phyloP scores from a whole-genome alignment of 2,329 filamentous ascomycete species.

The Clathrospora elynae region DNA sequence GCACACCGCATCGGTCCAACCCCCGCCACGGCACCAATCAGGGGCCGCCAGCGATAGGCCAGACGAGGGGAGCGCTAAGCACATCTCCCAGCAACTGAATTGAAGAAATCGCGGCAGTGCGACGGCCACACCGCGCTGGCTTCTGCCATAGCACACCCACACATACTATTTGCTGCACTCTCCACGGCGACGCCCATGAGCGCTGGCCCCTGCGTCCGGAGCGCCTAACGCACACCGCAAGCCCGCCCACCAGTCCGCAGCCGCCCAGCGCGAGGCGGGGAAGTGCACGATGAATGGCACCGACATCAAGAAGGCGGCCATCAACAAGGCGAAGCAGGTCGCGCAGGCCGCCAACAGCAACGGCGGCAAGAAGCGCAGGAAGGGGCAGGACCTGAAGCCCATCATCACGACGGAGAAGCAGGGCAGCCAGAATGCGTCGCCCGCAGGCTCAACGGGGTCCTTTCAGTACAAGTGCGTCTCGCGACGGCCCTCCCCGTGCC shows the following conservation, averaged over 20 bases:
- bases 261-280: slow-evolving; percentile 39
- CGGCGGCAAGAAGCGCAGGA: slow-evolving; percentile 73
- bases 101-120: slow-evolving; percentile 43
- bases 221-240: slow-evolving; percentile 32
- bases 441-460: slow-evolving; percentile 40
- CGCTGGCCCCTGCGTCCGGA: slow-evolving; percentile 34
- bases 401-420: slow-evolving; percentile 72
- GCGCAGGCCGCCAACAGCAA: slow-evolving; percentile 62
- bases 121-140: slow-evolving; percentile 21
- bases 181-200: slow-evolving; percentile 29
- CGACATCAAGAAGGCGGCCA: slow-evolving; percentile 67
- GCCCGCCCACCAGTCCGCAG: slow-evolving; percentile 14
- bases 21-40: slow-evolving; percentile 37
- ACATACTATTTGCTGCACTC: slow-evolving; percentile 4
- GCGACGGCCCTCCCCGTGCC: slow-evolving; percentile 3
- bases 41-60: slow-evolving; percentile 29
- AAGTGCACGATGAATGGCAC: slow-evolving; percentile 64
- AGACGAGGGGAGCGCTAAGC: slow-evolving; percentile 45
- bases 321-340: slow-evolving; percentile 70
- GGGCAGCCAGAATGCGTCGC: slow-evolving; percentile 53
- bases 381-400: slow-evolving; percentile 71
- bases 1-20: slow-evolving; percentile 19
- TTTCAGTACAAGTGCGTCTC: slow-evolving; percentile 51
- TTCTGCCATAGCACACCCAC: background rate
- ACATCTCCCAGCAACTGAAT: slow-evolving; percentile 44